Conservation (phyloP, 495 filamentous ascomycete genomes). For the Sabuloglossum arenarium region DNA sequence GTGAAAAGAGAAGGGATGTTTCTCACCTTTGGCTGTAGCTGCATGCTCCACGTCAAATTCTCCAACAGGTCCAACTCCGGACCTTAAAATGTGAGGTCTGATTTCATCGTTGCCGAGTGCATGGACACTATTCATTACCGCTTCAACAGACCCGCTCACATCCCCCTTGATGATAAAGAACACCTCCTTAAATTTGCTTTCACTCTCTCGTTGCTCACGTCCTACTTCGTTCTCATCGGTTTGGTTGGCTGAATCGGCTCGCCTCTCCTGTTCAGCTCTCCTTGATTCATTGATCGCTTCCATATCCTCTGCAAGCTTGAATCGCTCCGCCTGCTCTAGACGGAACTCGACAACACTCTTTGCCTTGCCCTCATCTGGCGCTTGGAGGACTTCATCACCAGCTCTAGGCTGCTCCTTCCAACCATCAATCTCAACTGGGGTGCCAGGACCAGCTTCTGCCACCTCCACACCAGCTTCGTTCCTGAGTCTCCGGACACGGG, state of each 20-base stretch:
- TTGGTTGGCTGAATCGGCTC: background rate
- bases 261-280: conserved; percentile 23
- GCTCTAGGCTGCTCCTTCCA: conserved; percentile 87
- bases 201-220: background rate
- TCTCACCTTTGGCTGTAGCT: conserved; percentile 36
- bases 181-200: conserved; percentile 37
- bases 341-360: conserved; percentile 65
- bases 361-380: conserved; percentile 54
- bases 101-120: conserved; percentile 71
- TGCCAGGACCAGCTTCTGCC: conserved; percentile 60
- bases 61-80: conserved; percentile 52
- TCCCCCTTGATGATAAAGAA: conserved; percentile 83
- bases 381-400: conserved; percentile 73
- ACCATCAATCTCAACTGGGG: conserved; percentile 77
- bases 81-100: conserved; percentile 50
- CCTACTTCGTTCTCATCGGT: background rate
- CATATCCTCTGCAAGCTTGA: conserved; percentile 44
- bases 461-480: conserved; percentile 69
- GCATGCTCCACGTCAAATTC: conserved; percentile 85
- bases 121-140: conserved; percentile 51
- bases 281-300: conserved; percentile 56
- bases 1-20: no score
- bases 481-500: conserved; percentile 56
- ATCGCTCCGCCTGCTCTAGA: conserved; percentile 36
- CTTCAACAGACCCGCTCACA: conserved; percentile 82